Percentiles rank a stretch among this genome's conserved stretches.
Evolutionary conservation across 805 yeast species (phyloP).

Genomic region (Candida caryicola): DNA sequence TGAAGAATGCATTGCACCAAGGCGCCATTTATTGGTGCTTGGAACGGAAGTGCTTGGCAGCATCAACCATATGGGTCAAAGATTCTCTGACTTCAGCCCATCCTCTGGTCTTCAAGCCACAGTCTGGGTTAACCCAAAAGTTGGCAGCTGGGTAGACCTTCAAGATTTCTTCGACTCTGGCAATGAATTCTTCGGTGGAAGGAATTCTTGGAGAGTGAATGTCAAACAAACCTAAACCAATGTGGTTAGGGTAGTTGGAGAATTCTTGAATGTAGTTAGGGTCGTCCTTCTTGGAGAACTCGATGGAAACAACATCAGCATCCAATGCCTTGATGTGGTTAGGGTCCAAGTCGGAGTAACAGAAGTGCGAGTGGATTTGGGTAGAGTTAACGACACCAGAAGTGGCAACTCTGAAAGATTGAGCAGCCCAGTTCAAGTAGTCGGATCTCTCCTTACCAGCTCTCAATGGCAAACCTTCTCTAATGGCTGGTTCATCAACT

Average conservation of each 20-base stretch:
- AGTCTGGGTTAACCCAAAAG: conserved; percentile 99
- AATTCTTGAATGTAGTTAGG: conserved; percentile 97
- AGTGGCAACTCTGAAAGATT: conserved; percentile 98
- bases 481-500: conserved; percentile 99
- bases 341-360: conserved; percentile 99
- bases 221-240: conserved; percentile 98
- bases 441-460: conserved; percentile 95
- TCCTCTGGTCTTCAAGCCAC: conserved; percentile 99
- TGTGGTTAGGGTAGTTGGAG: conserved; percentile 98
- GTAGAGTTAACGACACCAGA: conserved; percentile 94
- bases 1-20: conserved; percentile 33
- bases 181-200: conserved; percentile 92
- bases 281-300: conserved; percentile 99
- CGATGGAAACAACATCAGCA: conserved; percentile 99
- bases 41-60: conserved; percentile 86
- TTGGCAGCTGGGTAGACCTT: conserved; percentile 97
- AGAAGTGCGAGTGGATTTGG: conserved; percentile 99
- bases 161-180: conserved; percentile 90
- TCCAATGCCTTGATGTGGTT: conserved; percentile 99
- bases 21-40: conserved; percentile 27
- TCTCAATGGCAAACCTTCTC: conserved; percentile 99
- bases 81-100: conserved; percentile 97
- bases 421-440: conserved; percentile 98
- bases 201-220: conserved; percentile 99
- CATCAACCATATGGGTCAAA: conserved; percentile 97